A percentile compares a stretch with the other conserved stretches of the same genome.
These are phyloP conservation scores for Mycena indigotica DNA, from an alignment of 768 basidiomycete genomes.

Conservation along the genomic window DNA sequence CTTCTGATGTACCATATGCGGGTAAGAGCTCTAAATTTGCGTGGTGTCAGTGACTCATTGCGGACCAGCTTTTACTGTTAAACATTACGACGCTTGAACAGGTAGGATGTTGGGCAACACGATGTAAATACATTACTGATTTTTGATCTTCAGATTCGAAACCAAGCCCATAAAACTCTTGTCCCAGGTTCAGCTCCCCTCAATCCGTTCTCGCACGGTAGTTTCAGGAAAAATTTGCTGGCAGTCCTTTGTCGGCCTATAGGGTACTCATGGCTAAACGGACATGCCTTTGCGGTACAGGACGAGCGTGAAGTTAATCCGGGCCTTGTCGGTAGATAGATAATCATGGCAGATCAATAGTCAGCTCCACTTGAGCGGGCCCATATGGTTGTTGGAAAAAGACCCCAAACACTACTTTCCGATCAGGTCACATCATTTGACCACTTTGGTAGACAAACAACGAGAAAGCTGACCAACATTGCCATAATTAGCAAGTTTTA, in stretches of 20 bases:
- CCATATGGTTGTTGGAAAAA: not conserved
- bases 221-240: slow-evolving; percentile 70
- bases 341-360: slow-evolving; percentile 6
- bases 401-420: too few species aligned
- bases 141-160: slow-evolving; percentile 66
- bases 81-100: slow-evolving; percentile 98
- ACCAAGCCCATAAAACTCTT: slow-evolving; percentile 76
- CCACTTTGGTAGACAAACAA: not conserved
- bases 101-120: slow-evolving; percentile 37
- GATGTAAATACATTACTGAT: slow-evolving; percentile 14
- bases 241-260: slow-evolving; percentile 80
- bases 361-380: not conserved
- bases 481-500: not conserved
- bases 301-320: slow-evolving; percentile 80
- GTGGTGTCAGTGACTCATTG: slow-evolving; percentile 1
- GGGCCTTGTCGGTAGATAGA: slow-evolving; percentile 33
- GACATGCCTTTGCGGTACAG: slow-evolving; percentile 58
- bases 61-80: slow-evolving; percentile 67
- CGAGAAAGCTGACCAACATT: not conserved
- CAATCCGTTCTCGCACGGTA: slow-evolving; percentile 87
- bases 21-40: slow-evolving; percentile 39
- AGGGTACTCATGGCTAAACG: slow-evolving; percentile 80
- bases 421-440: too few species aligned
- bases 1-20: slow-evolving; percentile 83
- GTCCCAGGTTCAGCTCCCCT: slow-evolving; percentile 65